Evolutionary conservation across 2,329 filamentous ascomycete species (phyloP).

Genomic region (Scopulariopsis brevicaulis): DNA sequence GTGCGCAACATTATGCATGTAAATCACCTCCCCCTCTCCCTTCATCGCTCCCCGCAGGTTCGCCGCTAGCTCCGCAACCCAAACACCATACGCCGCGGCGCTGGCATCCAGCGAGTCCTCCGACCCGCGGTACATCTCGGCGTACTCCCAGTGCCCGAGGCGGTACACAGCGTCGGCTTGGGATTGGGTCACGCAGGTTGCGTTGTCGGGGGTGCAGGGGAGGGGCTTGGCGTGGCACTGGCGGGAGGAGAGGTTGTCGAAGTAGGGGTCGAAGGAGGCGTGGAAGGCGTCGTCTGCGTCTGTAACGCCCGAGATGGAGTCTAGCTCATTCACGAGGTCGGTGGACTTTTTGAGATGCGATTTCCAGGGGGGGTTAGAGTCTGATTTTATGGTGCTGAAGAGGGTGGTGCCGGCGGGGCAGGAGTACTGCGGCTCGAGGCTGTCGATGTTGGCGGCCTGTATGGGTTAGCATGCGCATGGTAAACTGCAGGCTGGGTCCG

Average conservation of each 20-base stretch:
- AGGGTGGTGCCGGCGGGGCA: constrained; percentile 41
- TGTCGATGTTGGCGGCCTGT: constrained; percentile 48
- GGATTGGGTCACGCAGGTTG: constrained; percentile 48
- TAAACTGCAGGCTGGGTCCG: background rate
- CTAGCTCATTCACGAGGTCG: constrained; percentile 46
- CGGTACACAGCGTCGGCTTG: constrained; percentile 62
- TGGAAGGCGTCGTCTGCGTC: constrained; percentile 51
- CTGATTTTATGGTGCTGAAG: constrained; percentile 31
- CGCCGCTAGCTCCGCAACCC: constrained; percentile 57
- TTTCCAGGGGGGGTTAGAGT: constrained; percentile 42
- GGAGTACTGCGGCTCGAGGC: constrained; percentile 61
- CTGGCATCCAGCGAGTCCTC: constrained; percentile 50
- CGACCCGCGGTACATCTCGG: constrained; percentile 62
- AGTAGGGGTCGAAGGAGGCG: constrained; percentile 68
- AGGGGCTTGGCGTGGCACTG: constrained; percentile 66
- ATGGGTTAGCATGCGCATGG: background rate
- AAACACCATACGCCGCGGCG: constrained; percentile 56
- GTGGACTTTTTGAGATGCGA: constrained; percentile 47
- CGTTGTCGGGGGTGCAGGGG: constrained; percentile 47
- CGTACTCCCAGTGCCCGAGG: constrained; percentile 72
- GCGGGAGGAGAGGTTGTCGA: constrained; percentile 69
- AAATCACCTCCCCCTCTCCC: constrained; percentile 30
- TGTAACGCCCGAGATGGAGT: constrained; percentile 56
- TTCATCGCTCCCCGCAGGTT: constrained; percentile 46
- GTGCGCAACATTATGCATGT: constrained; percentile 70